phyloP scores from a whole-genome alignment of 164 flowering plant species.

The Nymphaea thermarum region DNA sequence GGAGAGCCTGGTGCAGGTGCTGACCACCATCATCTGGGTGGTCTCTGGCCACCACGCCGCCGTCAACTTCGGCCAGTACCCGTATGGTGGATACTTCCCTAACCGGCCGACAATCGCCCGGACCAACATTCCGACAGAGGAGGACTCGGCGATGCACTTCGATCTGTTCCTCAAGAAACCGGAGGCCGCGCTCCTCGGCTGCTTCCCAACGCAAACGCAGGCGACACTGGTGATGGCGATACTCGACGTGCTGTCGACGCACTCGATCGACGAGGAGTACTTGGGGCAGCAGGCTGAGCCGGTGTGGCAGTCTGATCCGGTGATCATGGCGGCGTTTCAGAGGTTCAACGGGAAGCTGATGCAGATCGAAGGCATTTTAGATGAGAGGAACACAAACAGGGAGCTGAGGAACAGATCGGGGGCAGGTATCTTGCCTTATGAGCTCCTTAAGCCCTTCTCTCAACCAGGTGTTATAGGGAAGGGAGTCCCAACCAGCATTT shows the following conservation, averaged over 20 bases:
- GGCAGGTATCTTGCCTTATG: constrained; percentile 30
- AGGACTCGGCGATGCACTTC: constrained; percentile 12
- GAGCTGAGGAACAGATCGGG: constrained; percentile 24
- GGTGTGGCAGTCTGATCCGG: constrained; percentile 17
- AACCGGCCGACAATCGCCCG: constrained; percentile 60
- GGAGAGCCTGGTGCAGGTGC: constrained; percentile 28
- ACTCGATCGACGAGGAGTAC: constrained; percentile 36
- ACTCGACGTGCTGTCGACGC: constrained; percentile 23
- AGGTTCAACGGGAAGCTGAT: constrained; percentile 14
- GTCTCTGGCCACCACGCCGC: constrained; percentile 71
- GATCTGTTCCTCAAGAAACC: constrained; percentile 17
- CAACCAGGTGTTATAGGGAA: constrained; percentile 18
- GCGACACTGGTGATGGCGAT: constrained; percentile 28
- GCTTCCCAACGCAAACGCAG: constrained; percentile 25
- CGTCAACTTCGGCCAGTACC: constrained; percentile 69
- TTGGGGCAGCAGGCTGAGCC: constrained; percentile 17
- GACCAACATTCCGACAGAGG: constrained; percentile 45
- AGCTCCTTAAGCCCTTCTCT: constrained; percentile 27
- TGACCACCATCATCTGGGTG: constrained; percentile 64
- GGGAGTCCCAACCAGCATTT: constrained; percentile 25
- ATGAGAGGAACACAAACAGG: constrained; percentile 19
- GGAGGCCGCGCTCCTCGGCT: constrained; percentile 10
- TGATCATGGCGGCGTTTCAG: constrained; percentile 17
- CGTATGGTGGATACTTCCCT: constrained; percentile 59
- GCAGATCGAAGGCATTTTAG: constrained; percentile 25